Base-by-base conservation (phyloP, 768 basidiomycete species). In the Lentinula sp. region DNA sequence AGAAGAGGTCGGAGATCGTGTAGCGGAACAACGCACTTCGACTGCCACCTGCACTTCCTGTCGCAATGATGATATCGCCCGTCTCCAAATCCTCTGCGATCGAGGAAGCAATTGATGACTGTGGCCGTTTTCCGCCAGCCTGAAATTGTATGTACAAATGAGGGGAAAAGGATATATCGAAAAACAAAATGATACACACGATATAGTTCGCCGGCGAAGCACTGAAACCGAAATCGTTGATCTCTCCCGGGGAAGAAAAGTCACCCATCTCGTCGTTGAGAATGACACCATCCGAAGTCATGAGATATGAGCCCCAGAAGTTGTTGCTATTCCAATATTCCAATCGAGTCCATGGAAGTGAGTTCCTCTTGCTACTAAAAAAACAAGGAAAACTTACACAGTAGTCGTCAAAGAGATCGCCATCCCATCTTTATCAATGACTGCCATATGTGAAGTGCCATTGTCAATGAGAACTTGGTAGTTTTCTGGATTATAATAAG, bases 381-480 rank as follows among this genome's bases (percentile, higher is more conserved):
- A 28, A 10, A 55, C 16, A 10, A 5, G 23, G n/a, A 36, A 35
- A 56, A 13, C 32, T 2, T 61, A 56, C 43, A 62, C 64, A 61
- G 69, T 71, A 1, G 68, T 71, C 3, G 70, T 71, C 2, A 71
- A 59, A 16, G 68, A 69, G 4, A 71, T 60, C 0, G 67, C 66
- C 49, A 61, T 68, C 35, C 76, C 76, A 15, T 51, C 43, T n/a
- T 61, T 60, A 58, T 77, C 77, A 9, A 69, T 71, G 10, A 68
- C 73, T 1, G 73, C 75, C 64, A 78, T 59, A 60, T 77, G 74
- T 8, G 68, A 70, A 35, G 77, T 78, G 0, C 76, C 77, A 12
- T 66, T 59, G 59, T 78, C 77, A 43, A 65, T 63, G 20, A 70
- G 59, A 3, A 67, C 57, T 9, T 67, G 56, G 54, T 71, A 76